phyloP scores from a whole-genome alignment of 352 stramenopile genomes.

The Aphanomyces euteiches region DNA sequence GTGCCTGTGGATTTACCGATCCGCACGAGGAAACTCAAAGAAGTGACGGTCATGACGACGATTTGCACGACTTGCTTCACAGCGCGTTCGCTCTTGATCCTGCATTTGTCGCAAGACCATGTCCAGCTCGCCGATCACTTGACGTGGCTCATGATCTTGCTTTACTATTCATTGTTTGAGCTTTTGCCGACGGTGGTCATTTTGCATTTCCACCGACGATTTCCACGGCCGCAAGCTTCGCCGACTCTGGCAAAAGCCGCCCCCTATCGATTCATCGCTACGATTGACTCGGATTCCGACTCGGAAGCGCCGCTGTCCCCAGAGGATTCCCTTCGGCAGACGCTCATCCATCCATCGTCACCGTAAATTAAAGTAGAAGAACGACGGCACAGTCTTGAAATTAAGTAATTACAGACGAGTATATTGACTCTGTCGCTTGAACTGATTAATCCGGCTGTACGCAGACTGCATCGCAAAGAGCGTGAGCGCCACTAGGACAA shows the following conservation, averaged over 20 bases:
- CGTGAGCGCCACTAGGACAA: constrained; percentile 18
- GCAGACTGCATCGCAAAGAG: constrained; percentile 27
- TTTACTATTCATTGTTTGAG: constrained; percentile 80
- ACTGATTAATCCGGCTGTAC: constrained; percentile 24
- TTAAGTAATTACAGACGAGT: constrained; percentile 7
- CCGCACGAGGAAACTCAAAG: constrained; percentile 77
- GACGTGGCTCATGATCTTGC: constrained; percentile 74
- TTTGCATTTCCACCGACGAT: constrained; percentile 78
- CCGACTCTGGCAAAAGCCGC: not conserved
- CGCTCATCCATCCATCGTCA: not conserved
- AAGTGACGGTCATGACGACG: constrained; percentile 71
- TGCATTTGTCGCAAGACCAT: constrained; percentile 65
- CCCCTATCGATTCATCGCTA: constrained; percentile 20
- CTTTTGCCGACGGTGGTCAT: constrained; percentile 72
- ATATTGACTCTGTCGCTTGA: constrained; percentile 21
- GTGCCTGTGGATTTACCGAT: constrained; percentile 80
- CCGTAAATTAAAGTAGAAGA: not conserved
- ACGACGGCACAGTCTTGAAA: not conserved
- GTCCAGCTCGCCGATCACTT: constrained; percentile 67
- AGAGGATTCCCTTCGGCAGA: constrained; percentile 4
- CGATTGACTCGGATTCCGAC: constrained; percentile 19
- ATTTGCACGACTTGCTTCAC: constrained; percentile 85
- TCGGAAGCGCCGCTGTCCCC: not conserved
- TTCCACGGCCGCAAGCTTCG: constrained; percentile 41
- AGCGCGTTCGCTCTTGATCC: constrained; percentile 59